Evolutionary conservation across 441 rosid species (phyloP).

Genomic region (Pelargonium myrrhifolium): DNA sequence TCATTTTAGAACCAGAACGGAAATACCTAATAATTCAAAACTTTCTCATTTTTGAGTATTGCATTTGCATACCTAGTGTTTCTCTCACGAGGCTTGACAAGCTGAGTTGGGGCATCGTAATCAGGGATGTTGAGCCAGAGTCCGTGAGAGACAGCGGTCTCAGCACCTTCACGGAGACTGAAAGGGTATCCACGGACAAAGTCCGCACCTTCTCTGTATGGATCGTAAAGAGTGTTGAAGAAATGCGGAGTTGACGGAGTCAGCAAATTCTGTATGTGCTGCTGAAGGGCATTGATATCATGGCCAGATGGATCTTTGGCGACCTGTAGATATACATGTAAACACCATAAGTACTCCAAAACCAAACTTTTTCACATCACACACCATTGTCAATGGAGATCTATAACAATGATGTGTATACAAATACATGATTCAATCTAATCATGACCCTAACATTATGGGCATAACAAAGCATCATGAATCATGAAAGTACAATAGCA

Average conservation of each 20-base stretch:
- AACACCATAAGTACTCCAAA: background rate
- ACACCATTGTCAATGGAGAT: background rate
- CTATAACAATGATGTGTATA: too few species aligned
- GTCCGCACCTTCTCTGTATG: constrained; percentile 86
- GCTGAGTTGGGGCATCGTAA: constrained; percentile 92
- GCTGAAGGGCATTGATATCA: constrained; percentile 77
- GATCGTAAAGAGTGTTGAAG: constrained; percentile 94
- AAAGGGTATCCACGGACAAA: constrained; percentile 97
- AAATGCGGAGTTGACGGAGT: constrained; percentile 78
- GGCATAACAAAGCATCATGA: too few species aligned
- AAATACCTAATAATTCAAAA: background rate
- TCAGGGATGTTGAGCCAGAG: constrained; percentile 97
- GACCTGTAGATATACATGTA: constrained; percentile 28
- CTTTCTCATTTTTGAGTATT: background rate
- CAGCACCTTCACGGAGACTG: constrained; percentile 83
- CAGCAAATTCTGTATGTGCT: constrained; percentile 80
- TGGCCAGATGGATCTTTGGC: constrained; percentile 81
- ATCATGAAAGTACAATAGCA: too few species aligned
- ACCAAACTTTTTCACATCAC: background rate
- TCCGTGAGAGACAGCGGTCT: constrained; percentile 93
- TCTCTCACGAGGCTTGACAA: constrained; percentile 86
- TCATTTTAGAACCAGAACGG: background rate
- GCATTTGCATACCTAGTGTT: constrained; percentile 66
- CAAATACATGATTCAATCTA: too few species aligned
- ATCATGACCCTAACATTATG: too few species aligned